Evolutionary conservation across 2,329 filamentous ascomycete genomes (phyloP).

Genomic region (Penicillium sp.): DNA sequence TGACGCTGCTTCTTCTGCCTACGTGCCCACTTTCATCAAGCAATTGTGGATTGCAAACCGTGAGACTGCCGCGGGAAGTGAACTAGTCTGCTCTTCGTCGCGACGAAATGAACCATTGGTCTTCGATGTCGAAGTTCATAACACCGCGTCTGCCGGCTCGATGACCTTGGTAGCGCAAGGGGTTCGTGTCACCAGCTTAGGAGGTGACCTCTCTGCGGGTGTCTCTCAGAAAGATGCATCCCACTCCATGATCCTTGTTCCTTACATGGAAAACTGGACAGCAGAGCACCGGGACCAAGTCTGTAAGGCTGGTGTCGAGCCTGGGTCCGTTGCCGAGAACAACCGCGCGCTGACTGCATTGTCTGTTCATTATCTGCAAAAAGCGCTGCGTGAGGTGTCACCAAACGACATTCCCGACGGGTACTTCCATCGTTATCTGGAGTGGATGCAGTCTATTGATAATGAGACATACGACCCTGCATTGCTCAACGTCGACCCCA

Average conservation of each 20-base stretch:
- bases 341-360: slow-evolving; percentile 4
- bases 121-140: slow-evolving; percentile 1
- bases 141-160: not conserved
- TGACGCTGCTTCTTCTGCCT: slow-evolving; percentile 2
- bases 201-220: slow-evolving; percentile 2
- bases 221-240: slow-evolving; percentile 2
- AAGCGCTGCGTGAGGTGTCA: slow-evolving; percentile 2
- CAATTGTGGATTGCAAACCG: slow-evolving; percentile 12
- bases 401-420: not conserved
- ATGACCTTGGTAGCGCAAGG: slow-evolving; percentile 11
- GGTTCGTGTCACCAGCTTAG: slow-evolving; percentile 11
- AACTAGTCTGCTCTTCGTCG: not conserved
- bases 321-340: not conserved
- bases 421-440: slow-evolving; percentile 4
- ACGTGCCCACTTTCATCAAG: slow-evolving; percentile 14
- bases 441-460: slow-evolving; percentile 9
- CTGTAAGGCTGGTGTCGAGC: slow-evolving; percentile 2
- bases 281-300: slow-evolving; percentile 5
- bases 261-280: slow-evolving; percentile 13
- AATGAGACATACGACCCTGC: slow-evolving; percentile 4
- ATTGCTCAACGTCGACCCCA: not conserved
- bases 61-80: not conserved
- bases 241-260: slow-evolving; percentile 10
- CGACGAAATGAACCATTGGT: slow-evolving; percentile 8
- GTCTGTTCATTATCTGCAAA: not conserved